Evolutionary conservation across 73 alveolate genomes (phyloP).

Genomic region (Urostyla sp.): DNA sequence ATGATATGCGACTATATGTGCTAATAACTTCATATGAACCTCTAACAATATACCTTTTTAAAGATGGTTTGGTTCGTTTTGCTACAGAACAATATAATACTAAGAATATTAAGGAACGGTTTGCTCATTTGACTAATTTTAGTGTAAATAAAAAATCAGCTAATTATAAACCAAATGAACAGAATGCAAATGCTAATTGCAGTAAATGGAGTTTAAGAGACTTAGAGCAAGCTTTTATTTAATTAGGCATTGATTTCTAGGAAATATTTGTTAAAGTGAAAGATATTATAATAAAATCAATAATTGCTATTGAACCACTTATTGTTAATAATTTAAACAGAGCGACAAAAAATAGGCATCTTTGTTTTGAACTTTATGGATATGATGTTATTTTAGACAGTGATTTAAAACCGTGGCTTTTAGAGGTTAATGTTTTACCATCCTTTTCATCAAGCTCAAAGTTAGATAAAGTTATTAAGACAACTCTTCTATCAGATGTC

Average conservation of each 20-base stretch:
- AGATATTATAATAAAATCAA: conserved; percentile 71
- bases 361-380: conserved; percentile 70
- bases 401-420: conserved; percentile 66
- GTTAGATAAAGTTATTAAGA: conserved; percentile 14
- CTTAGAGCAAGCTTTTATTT: conserved; percentile 62
- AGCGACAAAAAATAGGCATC: conserved; percentile 43
- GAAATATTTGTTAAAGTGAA: conserved; percentile 71
- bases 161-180: conserved; percentile 63
- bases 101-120: conserved; percentile 66
- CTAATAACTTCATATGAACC: conserved; percentile 74
- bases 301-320: conserved; percentile 83
- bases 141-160: conserved; percentile 77
- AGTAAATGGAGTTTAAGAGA: conserved; percentile 85
- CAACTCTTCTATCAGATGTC: conserved; percentile 32
- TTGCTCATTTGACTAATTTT: conserved; percentile 81
- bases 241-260: conserved; percentile 69
- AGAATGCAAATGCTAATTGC: not conserved
- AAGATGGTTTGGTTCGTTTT: conserved; percentile 74
- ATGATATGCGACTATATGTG: conserved; percentile 74
- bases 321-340: conserved; percentile 35
- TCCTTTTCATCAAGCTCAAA: conserved; percentile 33
- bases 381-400: conserved; percentile 66
- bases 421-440: conserved; percentile 66
- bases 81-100: conserved; percentile 80
- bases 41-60: conserved; percentile 71